Base-by-base conservation (phyloP, 495 filamentous ascomycete genomes). In the Aspergillus affinis region DNA sequence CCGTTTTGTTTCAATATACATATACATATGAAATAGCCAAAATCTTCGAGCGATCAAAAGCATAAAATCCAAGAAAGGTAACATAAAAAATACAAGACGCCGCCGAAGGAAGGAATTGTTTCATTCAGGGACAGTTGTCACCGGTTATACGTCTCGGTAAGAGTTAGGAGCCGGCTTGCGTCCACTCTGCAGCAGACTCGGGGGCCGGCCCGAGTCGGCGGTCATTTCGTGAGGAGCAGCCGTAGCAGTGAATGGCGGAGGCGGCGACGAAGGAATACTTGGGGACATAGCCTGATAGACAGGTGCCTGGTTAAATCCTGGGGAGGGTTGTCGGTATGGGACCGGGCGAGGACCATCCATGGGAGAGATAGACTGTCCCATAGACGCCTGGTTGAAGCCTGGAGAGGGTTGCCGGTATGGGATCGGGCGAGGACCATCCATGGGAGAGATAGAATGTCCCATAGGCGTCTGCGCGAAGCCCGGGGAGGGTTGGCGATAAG, bases 141-240 rank as follows among this genome's bases (percentile, higher is more conserved):
- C 36, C 4, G 51, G 56, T 69, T 61, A 77, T 32, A 78, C 66
- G 66, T 70, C 58, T 36, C 66, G 65, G 18, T 57, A 75, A n/a
- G 69, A 69, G 30, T 74, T 73, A 52, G 70, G 64, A 8, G 59
- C 65, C 15, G 76, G 75, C 55, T 72, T 69, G 51, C 72, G 72
- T 19, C 78, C 78, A 59, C 73, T 77, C 63, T 76, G 72, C 55
- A 81, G 61, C 13, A 81, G 61, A 74, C 71, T 81, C 27, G 78
- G 75, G 44, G 78, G 75, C 59, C 75, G 68, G 59, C 69, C 65
- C 56, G 61, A 61, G 47, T 72, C 65, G 57, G 56, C 54, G 21
- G 61, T 58, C 26, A 62, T 62, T 56, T 72, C 68, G 20, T 64
- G 64, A 26, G 67, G 49, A 15, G 69, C 57, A 5, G 67, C 61